Evolutionary conservation across 768 basidiomycete genomes (phyloP).

Genomic region (Amyloporia xantha): DNA sequence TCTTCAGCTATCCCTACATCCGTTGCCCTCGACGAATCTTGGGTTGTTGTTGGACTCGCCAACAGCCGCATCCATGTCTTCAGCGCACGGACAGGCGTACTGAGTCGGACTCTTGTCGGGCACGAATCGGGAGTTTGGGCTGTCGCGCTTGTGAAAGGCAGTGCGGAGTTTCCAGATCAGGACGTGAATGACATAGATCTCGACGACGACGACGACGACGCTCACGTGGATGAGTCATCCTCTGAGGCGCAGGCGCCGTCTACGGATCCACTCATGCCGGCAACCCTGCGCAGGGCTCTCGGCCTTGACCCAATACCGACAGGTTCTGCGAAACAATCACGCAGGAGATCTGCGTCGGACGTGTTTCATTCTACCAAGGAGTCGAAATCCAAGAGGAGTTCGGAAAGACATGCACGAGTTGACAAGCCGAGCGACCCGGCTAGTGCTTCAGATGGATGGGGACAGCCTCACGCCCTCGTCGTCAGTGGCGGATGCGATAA

Average conservation of each 20-base stretch:
- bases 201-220: neutral
- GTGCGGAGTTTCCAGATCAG: neutral
- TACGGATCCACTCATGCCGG: slow-evolving; percentile 27
- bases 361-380: neutral
- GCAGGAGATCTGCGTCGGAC: slow-evolving; percentile 2
- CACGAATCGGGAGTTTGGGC: slow-evolving; percentile 94
- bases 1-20: slow-evolving; percentile 78
- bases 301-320: slow-evolving; percentile 32
- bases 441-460: slow-evolving; percentile 70
- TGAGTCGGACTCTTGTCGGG: slow-evolving; percentile 71
- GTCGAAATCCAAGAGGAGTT: neutral
- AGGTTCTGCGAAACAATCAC: neutral
- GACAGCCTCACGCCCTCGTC: slow-evolving; percentile 73
- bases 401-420: neutral
- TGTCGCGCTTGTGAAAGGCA: slow-evolving; percentile 64
- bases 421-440: slow-evolving; percentile 18
- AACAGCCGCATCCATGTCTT: slow-evolving; percentile 84
- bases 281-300: slow-evolving; percentile 41
- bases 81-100: slow-evolving; percentile 69
- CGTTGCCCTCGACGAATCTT: slow-evolving; percentile 73
- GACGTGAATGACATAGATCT: neutral
- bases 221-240: neutral
- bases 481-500: slow-evolving; percentile 95
- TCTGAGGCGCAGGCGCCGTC: slow-evolving; percentile 8
- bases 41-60: slow-evolving; percentile 85